A percentile compares a stretch with the other conserved stretches of the same genome.
Conservation (phyloP, 495 filamentous ascomycete species). For the Immersiella caudata region DNA sequence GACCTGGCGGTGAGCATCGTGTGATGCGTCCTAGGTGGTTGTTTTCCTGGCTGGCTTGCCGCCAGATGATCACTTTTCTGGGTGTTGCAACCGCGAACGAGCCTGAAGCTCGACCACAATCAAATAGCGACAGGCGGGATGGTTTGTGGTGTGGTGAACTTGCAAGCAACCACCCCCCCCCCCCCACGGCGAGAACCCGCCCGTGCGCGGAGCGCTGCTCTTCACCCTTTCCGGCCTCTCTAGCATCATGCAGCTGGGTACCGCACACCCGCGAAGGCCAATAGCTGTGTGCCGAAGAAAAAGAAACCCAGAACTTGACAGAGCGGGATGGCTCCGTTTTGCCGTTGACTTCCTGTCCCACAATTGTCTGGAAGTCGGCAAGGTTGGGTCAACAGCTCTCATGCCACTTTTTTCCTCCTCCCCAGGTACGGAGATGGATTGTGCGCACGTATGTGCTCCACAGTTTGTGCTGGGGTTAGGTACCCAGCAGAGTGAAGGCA, state of each 20-base stretch:
- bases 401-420: neutral
- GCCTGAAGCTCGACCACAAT: neutral
- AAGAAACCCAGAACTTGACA: neutral
- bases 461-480: neutral
- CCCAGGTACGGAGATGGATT: neutral
- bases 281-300: neutral
- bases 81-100: neutral
- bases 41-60: neutral
- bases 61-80: neutral
- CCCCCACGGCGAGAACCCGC: neutral
- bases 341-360: neutral
- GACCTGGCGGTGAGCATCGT: neutral
- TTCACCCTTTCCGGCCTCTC: neutral
- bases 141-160: conserved; percentile 1
- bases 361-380: neutral
- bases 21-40: too few relatives aligned
- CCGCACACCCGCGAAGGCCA: neutral
- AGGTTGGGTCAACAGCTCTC: neutral
- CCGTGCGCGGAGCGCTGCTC: neutral
- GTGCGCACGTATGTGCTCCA: neutral
- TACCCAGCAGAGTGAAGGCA: neutral
- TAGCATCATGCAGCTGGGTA: neutral
- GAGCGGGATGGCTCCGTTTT: neutral
- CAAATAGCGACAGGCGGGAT: neutral
- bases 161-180: neutral